Base-by-base conservation (phyloP, 441 rosid species). In the Adansonia madagascariensis region DNA sequence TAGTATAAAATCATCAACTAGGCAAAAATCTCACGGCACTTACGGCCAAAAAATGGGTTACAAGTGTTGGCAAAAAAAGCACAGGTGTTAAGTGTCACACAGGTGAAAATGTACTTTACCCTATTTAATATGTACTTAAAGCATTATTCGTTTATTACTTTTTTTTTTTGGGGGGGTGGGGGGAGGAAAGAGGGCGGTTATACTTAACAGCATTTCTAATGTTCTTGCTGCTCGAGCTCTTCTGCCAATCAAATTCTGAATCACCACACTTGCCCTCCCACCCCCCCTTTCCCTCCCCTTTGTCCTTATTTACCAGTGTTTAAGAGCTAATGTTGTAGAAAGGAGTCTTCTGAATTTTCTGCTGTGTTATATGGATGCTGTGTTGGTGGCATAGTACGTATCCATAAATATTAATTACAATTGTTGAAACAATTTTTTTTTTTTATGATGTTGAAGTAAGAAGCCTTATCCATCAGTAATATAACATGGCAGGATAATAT, bases 401-500 rank as follows among this genome's bases (percentile, higher is more conserved):
- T 35, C 31, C 10, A 35, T 71, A 55, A 7, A 71, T 70, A 10
- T 70, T 27, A 69, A 52, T 52, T 50, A 27, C 1, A 2, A 24
- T 70, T 31, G 8, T 8, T 11, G 11, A 71, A 71, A 27, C 31
- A 27, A 27, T 27, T 20, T 6, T 9, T 31, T 9, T 9, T 35
- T 55, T 39, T 8, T 35, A 4, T 35, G 63, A 71, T 71, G 49
- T 71, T 35, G 50, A 71, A 71, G 31, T 44, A 35, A 71, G 56
- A 76, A 52, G 79, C 68, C 80, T 65, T 72, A 66, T 10, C 83
- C 79, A 80, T 82, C 31, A n/a, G 22, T 78, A 76, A 71, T 68
- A 65, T 71, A 61, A 74, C 81, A 82, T 79, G 81, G 88, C 97
- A 97, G 99, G 98, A 94, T 77, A 90, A 94, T 78, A 80, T 94